Evolutionary conservation across 768 basidiomycete genomes (phyloP).

Genomic region (Calocera viscosa): DNA sequence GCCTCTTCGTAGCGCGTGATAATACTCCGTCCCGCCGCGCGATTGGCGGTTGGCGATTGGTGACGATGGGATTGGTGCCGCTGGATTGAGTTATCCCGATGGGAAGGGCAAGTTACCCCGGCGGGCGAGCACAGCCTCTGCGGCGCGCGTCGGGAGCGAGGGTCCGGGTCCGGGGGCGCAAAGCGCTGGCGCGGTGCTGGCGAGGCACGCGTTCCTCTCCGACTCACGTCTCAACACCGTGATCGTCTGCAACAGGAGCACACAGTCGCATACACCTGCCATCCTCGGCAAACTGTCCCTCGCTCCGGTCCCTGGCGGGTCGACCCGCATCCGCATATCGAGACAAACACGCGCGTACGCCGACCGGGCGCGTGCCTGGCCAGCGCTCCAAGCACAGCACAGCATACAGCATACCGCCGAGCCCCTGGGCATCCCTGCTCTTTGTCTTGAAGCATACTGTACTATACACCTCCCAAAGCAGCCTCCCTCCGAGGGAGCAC

Average conservation of each 20-base stretch:
- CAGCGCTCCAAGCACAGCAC: no score
- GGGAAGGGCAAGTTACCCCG: neutral
- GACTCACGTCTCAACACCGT: no score
- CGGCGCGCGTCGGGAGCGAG: neutral
- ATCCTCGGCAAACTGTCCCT: no score
- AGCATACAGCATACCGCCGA: neutral
- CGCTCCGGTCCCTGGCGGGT: neutral
- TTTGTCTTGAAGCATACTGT: no score
- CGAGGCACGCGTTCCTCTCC: neutral
- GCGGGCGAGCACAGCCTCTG: neutral
- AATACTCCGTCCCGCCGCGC: neutral
- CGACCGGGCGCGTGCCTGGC: neutral
- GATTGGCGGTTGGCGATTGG: no score
- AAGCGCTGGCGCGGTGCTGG: neutral
- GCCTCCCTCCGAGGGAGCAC: no score
- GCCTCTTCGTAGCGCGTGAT: neutral
- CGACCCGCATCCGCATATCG: neutral
- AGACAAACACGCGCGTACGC: neutral
- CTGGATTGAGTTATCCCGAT: neutral
- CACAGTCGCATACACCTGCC: no score
- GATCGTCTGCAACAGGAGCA: no score
- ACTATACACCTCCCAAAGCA: no score
- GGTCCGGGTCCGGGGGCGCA: neutral
- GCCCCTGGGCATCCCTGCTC: no score
- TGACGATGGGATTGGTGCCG: no score